A percentile compares a stretch with the other conserved stretches of the same genome.
Conservation (phyloP, 1,284 basidiomycete genomes). For the Boletellus sp. region DNA sequence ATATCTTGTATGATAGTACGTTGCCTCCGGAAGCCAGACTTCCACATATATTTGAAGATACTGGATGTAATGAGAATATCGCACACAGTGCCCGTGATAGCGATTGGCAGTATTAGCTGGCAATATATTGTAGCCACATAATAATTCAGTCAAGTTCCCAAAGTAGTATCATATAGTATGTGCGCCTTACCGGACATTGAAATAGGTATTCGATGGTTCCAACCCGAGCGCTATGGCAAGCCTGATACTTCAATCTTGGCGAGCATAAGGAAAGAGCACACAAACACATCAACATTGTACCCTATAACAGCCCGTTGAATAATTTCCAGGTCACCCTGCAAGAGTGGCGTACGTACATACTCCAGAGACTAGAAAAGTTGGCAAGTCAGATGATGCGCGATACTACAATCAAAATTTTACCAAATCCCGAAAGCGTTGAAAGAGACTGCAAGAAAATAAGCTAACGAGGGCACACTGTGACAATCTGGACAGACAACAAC, state of each 20-base stretch:
- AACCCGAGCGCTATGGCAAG: neutral
- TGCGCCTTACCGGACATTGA: slow-evolving; percentile 2
- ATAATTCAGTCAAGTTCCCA: neutral
- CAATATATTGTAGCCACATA: neutral
- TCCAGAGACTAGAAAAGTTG: slow-evolving; percentile 1
- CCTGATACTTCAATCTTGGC: neutral
- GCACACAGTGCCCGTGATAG: neutral
- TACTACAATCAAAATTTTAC: neutral
- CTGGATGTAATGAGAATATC: slow-evolving; percentile 10
- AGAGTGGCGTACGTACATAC: slow-evolving; percentile 5
- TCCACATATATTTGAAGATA: slow-evolving; percentile 17
- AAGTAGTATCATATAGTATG: no score
- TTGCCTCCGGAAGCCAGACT: slow-evolving; percentile 10
- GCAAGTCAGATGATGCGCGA: neutral
- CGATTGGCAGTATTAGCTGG: slow-evolving; percentile 5
- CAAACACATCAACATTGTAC: slow-evolving; percentile 7
- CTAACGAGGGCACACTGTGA: no score
- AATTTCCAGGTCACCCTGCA: neutral
- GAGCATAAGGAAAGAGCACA: neutral
- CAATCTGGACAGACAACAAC: slow-evolving; percentile 3
- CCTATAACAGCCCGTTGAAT: slow-evolving; percentile 2
- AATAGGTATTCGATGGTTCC: slow-evolving; percentile 3
- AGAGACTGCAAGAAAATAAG: neutral
- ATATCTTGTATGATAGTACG: slow-evolving; percentile 12
- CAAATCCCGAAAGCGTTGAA: neutral